Evolutionary conservation across 106 monocot genomes (phyloP), one percentile per base, ranked within the genome.

Genomic region (Cymbidium sinense): DNA sequence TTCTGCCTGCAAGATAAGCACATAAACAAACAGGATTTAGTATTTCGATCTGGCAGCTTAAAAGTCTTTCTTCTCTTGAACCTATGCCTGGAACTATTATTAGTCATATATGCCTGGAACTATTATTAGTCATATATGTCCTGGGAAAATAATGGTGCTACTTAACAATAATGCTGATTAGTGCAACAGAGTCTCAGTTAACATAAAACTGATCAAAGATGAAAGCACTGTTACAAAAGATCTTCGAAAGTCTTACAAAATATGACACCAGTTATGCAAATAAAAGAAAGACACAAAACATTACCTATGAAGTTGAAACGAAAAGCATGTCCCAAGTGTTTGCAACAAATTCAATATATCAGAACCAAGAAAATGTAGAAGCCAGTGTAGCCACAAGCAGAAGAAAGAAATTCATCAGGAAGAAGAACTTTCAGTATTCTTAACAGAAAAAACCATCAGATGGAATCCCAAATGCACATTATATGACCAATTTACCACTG

Each of bases 1-100:
- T 43, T 82, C 81, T 70, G 81, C 81, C 81, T 82, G 70, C 27
- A 82, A 30, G 71, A 71, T 3, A 39, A 70, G 34, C 0, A 34
- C 9, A 70, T 1, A 65, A 65, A 15, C 25, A 64, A 27, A 64
- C 52, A 0, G 20, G 52, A 10, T 41, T 41, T 7, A 41, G 41
- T 41, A 41, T 41, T 41, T 41, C 8, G 8, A 41, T 41, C 41
- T 1, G 9, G 8, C 41, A 41, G 0, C 41, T 9, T 9, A 41
- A 41, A 41, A 9, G 41, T 41, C 41, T 41, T 41, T 41, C 2
- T 25, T 62, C 62, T 62, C 7, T 62, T 25, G 62, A n/a, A 62
- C 25, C n/a, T 61, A n/a, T 61, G 25, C 3, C 61, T 13, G 25
- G 61, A 61, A 61, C 25, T 61, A 61, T 15, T 61, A 2, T 1